These are phyloP conservation scores for Cladosporium sp. DNA, from an alignment of 2,329 filamentous ascomycete genomes.

Conservation along the genomic window DNA sequence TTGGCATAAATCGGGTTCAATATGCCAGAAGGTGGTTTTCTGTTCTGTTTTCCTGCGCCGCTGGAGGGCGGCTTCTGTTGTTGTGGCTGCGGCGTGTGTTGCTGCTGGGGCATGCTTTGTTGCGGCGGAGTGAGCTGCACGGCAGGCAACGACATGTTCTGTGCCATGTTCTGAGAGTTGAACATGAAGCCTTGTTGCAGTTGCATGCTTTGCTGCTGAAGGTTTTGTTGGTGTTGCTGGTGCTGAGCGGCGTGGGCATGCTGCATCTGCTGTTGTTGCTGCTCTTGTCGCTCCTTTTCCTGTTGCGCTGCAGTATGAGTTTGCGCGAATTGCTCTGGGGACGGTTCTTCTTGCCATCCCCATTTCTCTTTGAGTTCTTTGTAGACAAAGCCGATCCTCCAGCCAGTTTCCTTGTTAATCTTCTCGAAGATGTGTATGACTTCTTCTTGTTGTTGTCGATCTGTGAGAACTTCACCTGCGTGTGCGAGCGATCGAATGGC, in stretches of 20 bases:
- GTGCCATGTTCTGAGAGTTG: constrained; percentile 13
- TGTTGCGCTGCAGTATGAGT: constrained; percentile 27
- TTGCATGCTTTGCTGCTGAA: constrained; percentile 17
- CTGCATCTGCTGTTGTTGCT: constrained; percentile 17
- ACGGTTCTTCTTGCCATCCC: constrained; percentile 61
- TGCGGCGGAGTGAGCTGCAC: constrained; percentile 17
- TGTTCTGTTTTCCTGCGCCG: constrained; percentile 12
- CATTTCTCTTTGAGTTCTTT: constrained; percentile 70
- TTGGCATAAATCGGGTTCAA: constrained; percentile 67
- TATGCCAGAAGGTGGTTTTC: constrained; percentile 46
- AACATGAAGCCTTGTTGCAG: constrained; percentile 22
- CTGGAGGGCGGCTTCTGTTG: constrained; percentile 18
- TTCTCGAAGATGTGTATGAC: constrained; percentile 71
- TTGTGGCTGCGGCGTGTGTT: constrained; percentile 16
- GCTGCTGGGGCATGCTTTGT: constrained; percentile 12
- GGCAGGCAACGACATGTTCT: constrained; percentile 7
- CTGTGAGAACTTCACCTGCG: constrained; percentile 67
- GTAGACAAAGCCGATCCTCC: constrained; percentile 69
- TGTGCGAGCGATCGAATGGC: constrained; percentile 76
- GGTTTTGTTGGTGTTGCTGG: constrained; percentile 7
- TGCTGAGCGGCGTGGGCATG: constrained; percentile 20
- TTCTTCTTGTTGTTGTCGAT: constrained; percentile 72
- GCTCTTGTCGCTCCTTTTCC: constrained; percentile 22
- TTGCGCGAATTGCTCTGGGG: constrained; percentile 36
- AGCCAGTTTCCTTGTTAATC: constrained; percentile 72